Evolutionary conservation across 306 rosid genomes (phyloP).

Genomic region (Dalbergia cochinchinensis): DNA sequence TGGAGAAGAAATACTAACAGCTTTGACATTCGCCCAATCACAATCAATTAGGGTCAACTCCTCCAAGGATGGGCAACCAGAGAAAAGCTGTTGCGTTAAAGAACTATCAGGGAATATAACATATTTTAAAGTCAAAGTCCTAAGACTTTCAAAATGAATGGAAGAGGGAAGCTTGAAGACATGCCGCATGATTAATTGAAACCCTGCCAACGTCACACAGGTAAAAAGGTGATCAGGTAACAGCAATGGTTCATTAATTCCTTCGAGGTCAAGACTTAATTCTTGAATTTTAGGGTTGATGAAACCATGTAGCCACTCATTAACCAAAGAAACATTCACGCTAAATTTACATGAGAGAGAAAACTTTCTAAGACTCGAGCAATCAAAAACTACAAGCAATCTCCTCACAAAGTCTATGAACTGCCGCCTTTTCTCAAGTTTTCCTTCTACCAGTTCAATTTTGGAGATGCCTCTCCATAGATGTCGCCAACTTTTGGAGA

Average conservation of each 20-base stretch:
- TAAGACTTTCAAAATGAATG: background rate
- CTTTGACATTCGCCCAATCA: background rate
- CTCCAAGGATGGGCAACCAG: slow-evolving; percentile 14
- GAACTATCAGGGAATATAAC: background rate
- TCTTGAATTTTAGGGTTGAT: slow-evolving; percentile 5
- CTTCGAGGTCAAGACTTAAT: background rate
- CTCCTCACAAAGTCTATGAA: slow-evolving; percentile 1
- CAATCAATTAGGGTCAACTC: background rate
- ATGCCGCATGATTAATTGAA: background rate
- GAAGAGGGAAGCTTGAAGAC: background rate
- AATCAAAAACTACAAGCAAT: slow-evolving; percentile 4
- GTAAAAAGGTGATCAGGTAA: background rate
- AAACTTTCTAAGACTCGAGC: background rate
- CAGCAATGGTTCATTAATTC: background rate
- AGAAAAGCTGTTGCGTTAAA: background rate
- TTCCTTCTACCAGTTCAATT: background rate
- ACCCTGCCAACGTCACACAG: background rate
- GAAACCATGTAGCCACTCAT: slow-evolving; percentile 16
- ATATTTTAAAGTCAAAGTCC: background rate
- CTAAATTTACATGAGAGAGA: background rate
- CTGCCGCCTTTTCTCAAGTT: background rate
- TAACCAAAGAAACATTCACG: background rate
- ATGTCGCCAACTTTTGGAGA: background rate
- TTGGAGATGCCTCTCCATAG: slow-evolving; percentile 13
- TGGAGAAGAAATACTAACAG: background rate